A percentile compares a stretch with the other conserved stretches of the same genome.
phyloP scores from a whole-genome alignment of 805 yeast species.

The Wickerhamiella sorbophila region DNA sequence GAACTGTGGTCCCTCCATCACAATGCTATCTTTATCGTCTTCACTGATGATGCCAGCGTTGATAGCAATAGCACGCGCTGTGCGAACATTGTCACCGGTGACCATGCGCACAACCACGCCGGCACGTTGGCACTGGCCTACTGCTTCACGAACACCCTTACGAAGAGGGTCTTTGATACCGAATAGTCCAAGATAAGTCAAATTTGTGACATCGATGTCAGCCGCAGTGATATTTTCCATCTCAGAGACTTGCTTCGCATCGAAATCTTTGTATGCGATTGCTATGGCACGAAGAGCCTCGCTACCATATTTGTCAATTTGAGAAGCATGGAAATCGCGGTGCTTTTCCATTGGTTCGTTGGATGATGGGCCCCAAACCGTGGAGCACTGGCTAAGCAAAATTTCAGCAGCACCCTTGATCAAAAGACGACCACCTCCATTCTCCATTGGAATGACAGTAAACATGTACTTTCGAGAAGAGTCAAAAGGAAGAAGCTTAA shows the following conservation, averaged over 20 bases:
- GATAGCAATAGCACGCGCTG: conserved; percentile 83
- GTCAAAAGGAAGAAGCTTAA: conserved; percentile 78
- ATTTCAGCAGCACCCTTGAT: conserved; percentile 95
- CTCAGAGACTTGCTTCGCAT: background rate
- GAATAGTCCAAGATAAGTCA: conserved; percentile 52
- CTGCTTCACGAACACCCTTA: conserved; percentile 81
- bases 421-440: conserved; percentile 38
- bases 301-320: conserved; percentile 49
- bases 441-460: conserved; percentile 39
- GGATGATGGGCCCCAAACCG: conserved; percentile 7
- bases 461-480: conserved; percentile 91
- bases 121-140: conserved; percentile 68
- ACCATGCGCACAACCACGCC: conserved; percentile 97
- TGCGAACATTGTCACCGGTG: conserved; percentile 86
- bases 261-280: conserved; percentile 61
- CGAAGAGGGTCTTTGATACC: conserved; percentile 95
- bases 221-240: conserved; percentile 20
- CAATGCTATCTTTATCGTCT: conserved; percentile 40
- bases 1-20: conserved; percentile 90
- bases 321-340: conserved; percentile 24
- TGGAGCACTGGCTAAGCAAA: conserved; percentile 45
- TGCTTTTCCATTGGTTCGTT: conserved; percentile 18
- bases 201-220: conserved; percentile 5
- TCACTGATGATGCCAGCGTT: conserved; percentile 61
- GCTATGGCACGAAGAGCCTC: conserved; percentile 80